Percentiles rank a stretch among this genome's conserved stretches.
These are phyloP conservation scores for Russula foetens DNA, from an alignment of 768 basidiomycete species.

Conservation along the genomic window DNA sequence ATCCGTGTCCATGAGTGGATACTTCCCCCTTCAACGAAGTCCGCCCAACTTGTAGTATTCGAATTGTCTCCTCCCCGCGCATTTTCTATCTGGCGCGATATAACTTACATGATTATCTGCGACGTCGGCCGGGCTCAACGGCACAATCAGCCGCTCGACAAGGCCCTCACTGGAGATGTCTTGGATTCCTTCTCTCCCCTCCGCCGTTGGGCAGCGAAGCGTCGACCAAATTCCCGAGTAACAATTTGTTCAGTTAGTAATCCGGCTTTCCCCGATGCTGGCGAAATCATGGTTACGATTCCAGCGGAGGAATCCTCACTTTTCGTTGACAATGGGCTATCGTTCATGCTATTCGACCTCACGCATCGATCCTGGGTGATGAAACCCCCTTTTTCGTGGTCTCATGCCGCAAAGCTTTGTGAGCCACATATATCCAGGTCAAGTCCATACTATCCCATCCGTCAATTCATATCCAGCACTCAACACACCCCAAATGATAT, in stretches of 20 bases:
- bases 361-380: background rate
- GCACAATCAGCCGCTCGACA: background rate
- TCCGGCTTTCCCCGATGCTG: background rate
- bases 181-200: constrained; percentile 1
- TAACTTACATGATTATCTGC: background rate
- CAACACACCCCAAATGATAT: constrained; percentile 33
- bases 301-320: background rate
- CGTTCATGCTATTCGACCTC: background rate
- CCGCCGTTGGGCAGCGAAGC: background rate
- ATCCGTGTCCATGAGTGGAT: constrained; percentile 11
- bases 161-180: background rate
- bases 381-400: background rate
- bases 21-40: background rate
- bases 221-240: background rate
- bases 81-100: constrained; percentile 4
- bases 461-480: background rate
- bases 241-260: constrained; percentile 1
- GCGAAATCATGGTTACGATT: background rate
- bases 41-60: background rate
- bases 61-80: background rate
- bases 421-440: background rate
- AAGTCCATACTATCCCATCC: background rate
- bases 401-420: background rate
- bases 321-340: background rate
- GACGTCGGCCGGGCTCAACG: background rate